These are phyloP conservation scores for Phoma herbarum DNA, from an alignment of 2,329 filamentous ascomycete genomes.

Conservation along the genomic window DNA sequence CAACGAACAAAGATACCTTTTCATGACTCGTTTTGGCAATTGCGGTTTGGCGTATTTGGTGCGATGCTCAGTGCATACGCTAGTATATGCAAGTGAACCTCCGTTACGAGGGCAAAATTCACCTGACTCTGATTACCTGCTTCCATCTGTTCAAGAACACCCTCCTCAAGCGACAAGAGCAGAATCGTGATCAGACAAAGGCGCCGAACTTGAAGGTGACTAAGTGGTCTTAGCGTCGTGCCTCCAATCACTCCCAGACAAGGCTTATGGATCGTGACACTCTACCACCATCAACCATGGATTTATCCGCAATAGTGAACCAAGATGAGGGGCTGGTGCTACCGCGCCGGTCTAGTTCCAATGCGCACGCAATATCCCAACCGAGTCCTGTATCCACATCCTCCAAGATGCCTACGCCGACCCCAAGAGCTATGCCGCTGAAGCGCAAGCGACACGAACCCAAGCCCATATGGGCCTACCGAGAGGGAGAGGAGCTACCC, in stretches of 20 bases:
- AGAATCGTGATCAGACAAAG: constrained; percentile 5
- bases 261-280: constrained; percentile 32
- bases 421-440: constrained; percentile 38
- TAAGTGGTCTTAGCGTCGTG: constrained; percentile 22
- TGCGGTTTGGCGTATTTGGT: constrained; percentile 32
- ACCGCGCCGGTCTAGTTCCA: constrained; percentile 45
- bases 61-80: constrained; percentile 35
- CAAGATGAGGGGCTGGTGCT: constrained; percentile 42
- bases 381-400: constrained; percentile 41
- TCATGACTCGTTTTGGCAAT: constrained; percentile 39
- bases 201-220: constrained; percentile 11
- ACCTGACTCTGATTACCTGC: constrained; percentile 1
- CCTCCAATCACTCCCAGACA: constrained; percentile 24
- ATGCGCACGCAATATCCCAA: constrained; percentile 37
- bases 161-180: constrained; percentile 3
- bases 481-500: constrained; percentile 39
- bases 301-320: constrained; percentile 49
- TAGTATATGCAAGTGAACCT: constrained; percentile 34
- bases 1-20: constrained; percentile 24
- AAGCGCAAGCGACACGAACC: constrained; percentile 50
- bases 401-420: constrained; percentile 42
- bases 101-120: constrained; percentile 6
- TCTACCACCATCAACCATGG: constrained; percentile 45
- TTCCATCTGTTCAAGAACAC: not conserved
- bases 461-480: constrained; percentile 50